Evolutionary conservation across 1,139 yeast species (phyloP).

Genomic region (Groenewaldozyma auringiensis): DNA sequence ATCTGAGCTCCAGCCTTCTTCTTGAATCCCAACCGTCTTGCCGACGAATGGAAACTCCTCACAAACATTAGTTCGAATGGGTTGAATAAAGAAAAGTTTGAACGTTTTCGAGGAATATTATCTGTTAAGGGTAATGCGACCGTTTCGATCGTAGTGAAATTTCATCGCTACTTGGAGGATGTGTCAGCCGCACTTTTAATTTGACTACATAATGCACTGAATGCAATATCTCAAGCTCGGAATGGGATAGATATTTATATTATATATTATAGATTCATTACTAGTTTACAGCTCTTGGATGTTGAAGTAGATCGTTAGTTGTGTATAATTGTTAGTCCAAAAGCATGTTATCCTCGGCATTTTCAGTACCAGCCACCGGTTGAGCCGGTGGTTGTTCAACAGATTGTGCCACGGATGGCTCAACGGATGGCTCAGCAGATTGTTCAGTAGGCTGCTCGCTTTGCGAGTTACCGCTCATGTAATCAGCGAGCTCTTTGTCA

Average conservation of each 20-base stretch:
- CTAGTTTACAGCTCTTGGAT: not conserved
- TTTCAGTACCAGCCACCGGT: not conserved
- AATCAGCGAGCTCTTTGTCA: slow-evolving; percentile 2
- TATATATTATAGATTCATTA: not conserved
- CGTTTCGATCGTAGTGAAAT: too few relatives aligned
- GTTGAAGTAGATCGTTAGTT: too few relatives aligned
- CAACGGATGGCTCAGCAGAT: not conserved
- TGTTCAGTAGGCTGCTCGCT: not conserved
- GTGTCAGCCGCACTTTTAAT: too few relatives aligned
- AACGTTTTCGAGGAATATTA: too few relatives aligned
- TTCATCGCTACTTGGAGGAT: too few relatives aligned
- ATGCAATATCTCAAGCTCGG: too few relatives aligned
- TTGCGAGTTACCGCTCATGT: not conserved
- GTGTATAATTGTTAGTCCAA: not conserved
- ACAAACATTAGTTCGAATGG: too few relatives aligned
- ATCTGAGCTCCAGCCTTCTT: slow-evolving; percentile 9
- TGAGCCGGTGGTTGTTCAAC: not conserved
- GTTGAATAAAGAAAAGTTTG: too few relatives aligned
- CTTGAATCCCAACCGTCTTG: slow-evolving; percentile 5
- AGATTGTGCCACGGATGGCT: not conserved
- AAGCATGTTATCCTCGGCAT: not conserved
- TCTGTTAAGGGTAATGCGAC: too few relatives aligned
- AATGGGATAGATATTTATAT: too few relatives aligned
- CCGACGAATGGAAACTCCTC: not conserved
- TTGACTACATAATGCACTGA: too few relatives aligned